Evolutionary conservation across 108 stramenopile species (phyloP), one percentile per base, ranked within the genome.

Genomic region (Skeletonema menzelii): DNA sequence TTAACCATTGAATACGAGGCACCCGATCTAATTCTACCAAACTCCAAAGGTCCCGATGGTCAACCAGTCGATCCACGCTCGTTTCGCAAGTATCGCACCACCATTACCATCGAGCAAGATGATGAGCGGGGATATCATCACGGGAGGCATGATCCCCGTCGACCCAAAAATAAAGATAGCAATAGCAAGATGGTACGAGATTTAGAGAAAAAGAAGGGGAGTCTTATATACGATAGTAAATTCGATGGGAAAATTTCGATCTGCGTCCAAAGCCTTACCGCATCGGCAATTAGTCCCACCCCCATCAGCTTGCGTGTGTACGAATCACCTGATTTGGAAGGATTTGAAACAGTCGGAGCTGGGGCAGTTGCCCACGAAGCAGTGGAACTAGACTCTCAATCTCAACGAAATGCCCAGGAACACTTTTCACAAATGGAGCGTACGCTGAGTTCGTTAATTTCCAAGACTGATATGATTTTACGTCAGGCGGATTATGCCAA

Each of bases 341-440:
- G 85, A 75, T 32, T 75, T 60, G 82, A 59, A 17, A 47, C 57
- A 11, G 57, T 68, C 20, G 57, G 55, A 37, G 8, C 46, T 27
- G 71, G 72, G 28, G 69, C 20, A n/a, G 35, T 72, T 14, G 72
- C 65, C 24, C 19, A 53, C 7, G 49, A 53, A 22, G 17, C 15
- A 53, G 22, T 53, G 10, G 49, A 53, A 53, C 8, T 53, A 7
- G 72, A 74, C 44, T 70, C 79, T 62, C 28, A 77, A 84, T 72
- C 69, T 5, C 76, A 77, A 70, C 63, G 64, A 8, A 77, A 77
- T 40, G 76, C 76, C 10, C 70, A 77, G 56, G 76, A 75, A 30
- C 86, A 92, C 73, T 84, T 88, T 68, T 75, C 77, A 20, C 86
- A 87, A 67, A 87, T 90, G 86, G 86, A 93, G 68, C 69, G 62